These are phyloP conservation scores for Setaria italica DNA, from an alignment of 202 grass and related monocot species.

Conservation along the genomic window DNA sequence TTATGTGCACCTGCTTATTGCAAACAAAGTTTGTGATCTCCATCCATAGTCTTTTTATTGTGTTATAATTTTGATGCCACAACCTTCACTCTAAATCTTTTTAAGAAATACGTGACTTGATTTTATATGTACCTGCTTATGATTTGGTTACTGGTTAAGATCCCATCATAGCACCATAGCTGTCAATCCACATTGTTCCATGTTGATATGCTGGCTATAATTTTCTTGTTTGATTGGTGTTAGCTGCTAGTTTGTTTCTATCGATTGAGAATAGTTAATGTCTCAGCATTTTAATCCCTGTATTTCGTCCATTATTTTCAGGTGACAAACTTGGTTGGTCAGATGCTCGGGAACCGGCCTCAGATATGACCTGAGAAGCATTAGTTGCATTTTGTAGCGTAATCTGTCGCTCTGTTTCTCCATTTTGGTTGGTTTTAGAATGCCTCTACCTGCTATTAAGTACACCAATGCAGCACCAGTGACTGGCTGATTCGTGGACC, in stretches of 20 bases:
- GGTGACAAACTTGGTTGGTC: conserved; percentile 91
- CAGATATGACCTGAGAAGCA: conserved; percentile 60
- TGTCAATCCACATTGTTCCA: not conserved
- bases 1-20: conserved; percentile 14
- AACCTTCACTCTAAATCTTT: not conserved
- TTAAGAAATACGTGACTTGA: not conserved
- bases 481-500: conserved; percentile 34
- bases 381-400: conserved; percentile 33
- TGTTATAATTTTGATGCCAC: not conserved
- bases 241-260: not conserved
- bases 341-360: conserved; percentile 78
- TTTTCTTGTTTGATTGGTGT: not conserved
- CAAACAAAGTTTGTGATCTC: not conserved
- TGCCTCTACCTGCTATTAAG: not conserved
- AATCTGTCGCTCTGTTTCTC: conserved; percentile 30
- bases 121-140: conserved; percentile 1
- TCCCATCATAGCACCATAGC: not conserved
- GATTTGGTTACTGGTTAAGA: not conserved
- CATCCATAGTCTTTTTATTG: not conserved
- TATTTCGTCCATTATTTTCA: conserved; percentile 38
- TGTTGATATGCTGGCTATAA: not conserved
- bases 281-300: not conserved
- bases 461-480: conserved; percentile 28
- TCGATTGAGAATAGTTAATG: not conserved
- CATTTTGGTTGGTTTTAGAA: conserved; percentile 40